Evolutionary conservation across 108 stramenopile genomes (phyloP).

Genomic region (Nitzschia inconspicua): DNA sequence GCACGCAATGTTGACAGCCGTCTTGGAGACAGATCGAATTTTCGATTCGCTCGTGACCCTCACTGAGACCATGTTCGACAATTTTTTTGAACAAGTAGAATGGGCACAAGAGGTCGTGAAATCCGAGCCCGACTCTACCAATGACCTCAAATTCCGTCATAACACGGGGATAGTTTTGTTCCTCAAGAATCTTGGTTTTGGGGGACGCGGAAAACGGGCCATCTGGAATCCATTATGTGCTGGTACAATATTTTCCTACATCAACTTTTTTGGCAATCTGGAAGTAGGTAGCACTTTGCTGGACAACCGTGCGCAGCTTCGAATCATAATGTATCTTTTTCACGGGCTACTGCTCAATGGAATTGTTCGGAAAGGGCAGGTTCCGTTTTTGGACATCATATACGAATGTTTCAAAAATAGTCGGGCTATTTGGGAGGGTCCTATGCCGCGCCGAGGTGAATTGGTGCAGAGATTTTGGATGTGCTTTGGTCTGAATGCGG

Average conservation of each 20-base stretch:
- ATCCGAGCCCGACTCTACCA: background rate
- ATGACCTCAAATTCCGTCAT: conserved; percentile 1
- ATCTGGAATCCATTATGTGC: conserved; percentile 55
- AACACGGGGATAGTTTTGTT: conserved; percentile 18
- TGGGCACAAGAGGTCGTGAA: no score
- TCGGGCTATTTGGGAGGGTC: conserved; percentile 44
- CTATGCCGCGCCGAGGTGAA: conserved; percentile 30
- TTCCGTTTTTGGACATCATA: conserved; percentile 29
- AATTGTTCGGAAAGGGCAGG: conserved; percentile 17
- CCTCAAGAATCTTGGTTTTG: conserved; percentile 23
- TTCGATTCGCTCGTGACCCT: conserved; percentile 5
- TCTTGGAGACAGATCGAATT: conserved; percentile 24
- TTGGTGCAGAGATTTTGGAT: conserved; percentile 43
- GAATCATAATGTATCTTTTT: conserved; percentile 43
- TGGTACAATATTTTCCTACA: conserved; percentile 27
- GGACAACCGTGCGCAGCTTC: conserved; percentile 41
- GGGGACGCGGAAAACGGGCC: conserved; percentile 6
- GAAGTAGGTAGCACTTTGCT: conserved; percentile 36
- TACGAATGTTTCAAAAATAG: conserved; percentile 33
- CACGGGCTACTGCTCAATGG: conserved; percentile 37
- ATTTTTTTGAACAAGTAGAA: conserved; percentile 23
- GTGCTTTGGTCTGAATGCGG: conserved; percentile 22
- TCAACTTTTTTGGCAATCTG: conserved; percentile 37
- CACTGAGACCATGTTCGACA: conserved; percentile 21
- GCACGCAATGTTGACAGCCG: conserved; percentile 44